These are phyloP conservation scores for Calonectria crousiana DNA, from an alignment of 2,329 filamentous ascomycete genomes.

Conservation along the genomic window DNA sequence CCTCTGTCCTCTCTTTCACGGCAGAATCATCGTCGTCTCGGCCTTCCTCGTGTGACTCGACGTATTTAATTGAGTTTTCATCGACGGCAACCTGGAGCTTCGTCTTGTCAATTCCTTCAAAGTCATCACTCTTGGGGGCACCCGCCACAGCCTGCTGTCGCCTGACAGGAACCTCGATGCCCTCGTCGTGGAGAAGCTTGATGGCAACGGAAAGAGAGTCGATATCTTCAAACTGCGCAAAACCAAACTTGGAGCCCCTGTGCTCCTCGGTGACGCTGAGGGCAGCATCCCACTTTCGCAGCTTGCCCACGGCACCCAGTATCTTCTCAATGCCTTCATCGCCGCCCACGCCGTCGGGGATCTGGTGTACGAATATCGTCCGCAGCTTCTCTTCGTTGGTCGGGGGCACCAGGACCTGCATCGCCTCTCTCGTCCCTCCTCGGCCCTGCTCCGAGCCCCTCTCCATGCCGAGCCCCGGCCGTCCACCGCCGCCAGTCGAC, in stretches of 20 bases:
- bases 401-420: slow-evolving; percentile 82
- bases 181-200: slow-evolving; percentile 84
- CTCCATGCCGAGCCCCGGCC: slow-evolving; percentile 70
- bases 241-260: slow-evolving; percentile 90
- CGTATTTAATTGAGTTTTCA: slow-evolving; percentile 83
- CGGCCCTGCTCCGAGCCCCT: slow-evolving; percentile 76
- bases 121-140: slow-evolving; percentile 57
- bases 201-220: slow-evolving; percentile 88
- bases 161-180: slow-evolving; percentile 85
- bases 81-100: slow-evolving; percentile 83
- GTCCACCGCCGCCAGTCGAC: slow-evolving; percentile 50
- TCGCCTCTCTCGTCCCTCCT: slow-evolving; percentile 74
- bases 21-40: slow-evolving; percentile 75
- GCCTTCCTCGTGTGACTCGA: slow-evolving; percentile 82
- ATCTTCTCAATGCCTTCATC: slow-evolving; percentile 86
- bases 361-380: slow-evolving; percentile 89
- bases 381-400: slow-evolving; percentile 91
- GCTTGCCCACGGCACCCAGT: slow-evolving; percentile 78
- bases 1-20: slow-evolving; percentile 76
- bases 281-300: slow-evolving; percentile 88
- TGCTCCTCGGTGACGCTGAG: slow-evolving; percentile 72
- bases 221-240: slow-evolving; percentile 93
- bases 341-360: slow-evolving; percentile 81
- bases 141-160: slow-evolving; percentile 71
- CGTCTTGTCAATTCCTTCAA: slow-evolving; percentile 74